Evolutionary conservation across 257 asterid genomes (phyloP).

Genomic region (Gardenia jasminoides): DNA sequence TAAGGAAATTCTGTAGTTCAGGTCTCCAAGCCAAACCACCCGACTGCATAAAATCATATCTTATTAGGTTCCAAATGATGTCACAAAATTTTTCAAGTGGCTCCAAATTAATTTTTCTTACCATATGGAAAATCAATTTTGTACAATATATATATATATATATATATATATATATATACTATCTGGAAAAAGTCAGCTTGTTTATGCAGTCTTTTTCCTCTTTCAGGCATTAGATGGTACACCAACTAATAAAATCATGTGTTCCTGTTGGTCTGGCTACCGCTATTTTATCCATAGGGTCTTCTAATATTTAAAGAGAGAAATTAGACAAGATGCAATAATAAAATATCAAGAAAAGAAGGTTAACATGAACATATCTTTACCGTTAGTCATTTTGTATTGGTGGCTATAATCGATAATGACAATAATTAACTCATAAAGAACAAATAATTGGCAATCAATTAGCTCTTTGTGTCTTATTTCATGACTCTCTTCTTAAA

Average conservation of each 20-base stretch:
- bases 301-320: background rate
- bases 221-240: background rate
- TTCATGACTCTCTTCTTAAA: background rate
- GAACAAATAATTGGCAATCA: constrained; percentile 20
- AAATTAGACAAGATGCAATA: background rate
- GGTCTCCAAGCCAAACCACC: constrained; percentile 63
- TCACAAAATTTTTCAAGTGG: background rate
- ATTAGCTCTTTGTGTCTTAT: constrained; percentile 12
- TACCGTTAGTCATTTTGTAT: constrained; percentile 9
- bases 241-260: background rate
- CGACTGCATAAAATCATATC: constrained; percentile 37
- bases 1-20: constrained; percentile 58
- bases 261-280: constrained; percentile 3
- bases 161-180: background rate
- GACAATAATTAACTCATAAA: constrained; percentile 38
- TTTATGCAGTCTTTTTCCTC: background rate
- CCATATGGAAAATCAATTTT: background rate
- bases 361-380: constrained; percentile 16
- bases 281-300: background rate
- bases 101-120: background rate
- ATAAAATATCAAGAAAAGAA: constrained; percentile 9
- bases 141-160: background rate
- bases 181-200: constrained; percentile 7
- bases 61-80: background rate
- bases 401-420: constrained; percentile 28